Conservation (phyloP, 2,329 filamentous ascomycete genomes). For the Orbilia javanica region DNA sequence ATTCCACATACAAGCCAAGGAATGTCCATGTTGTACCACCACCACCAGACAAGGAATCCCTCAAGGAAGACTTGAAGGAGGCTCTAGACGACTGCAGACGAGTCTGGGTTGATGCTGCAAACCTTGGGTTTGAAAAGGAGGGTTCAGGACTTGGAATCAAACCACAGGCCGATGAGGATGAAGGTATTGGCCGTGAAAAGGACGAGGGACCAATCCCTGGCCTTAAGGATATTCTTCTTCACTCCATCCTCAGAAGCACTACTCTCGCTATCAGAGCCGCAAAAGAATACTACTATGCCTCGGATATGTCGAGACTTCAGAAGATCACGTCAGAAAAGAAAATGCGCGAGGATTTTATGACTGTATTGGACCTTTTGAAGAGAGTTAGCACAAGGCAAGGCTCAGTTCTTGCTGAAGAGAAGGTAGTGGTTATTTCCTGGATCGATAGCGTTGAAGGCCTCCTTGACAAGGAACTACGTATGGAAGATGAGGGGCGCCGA, state of each 20-base stretch:
- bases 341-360: conserved; percentile 84
- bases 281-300: conserved; percentile 95
- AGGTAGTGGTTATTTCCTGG: conserved; percentile 81
- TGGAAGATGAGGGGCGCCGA: conserved; percentile 78
- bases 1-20: conserved; percentile 92
- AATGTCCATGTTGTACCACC: conserved; percentile 80
- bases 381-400: conserved; percentile 86
- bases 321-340: conserved; percentile 87
- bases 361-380: conserved; percentile 90
- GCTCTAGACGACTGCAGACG: conserved; percentile 68
- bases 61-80: conserved; percentile 77
- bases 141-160: conserved; percentile 37
- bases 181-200: conserved; percentile 49
- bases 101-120: conserved; percentile 55
- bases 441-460: conserved; percentile 81
- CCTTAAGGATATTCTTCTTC: conserved; percentile 52
- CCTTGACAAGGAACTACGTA: conserved; percentile 79
- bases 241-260: conserved; percentile 84
- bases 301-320: conserved; percentile 86
- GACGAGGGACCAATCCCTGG: conserved; percentile 55
- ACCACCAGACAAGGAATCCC: conserved; percentile 82
- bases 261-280: conserved; percentile 96
- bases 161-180: conserved; percentile 33
- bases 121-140: conserved; percentile 51
- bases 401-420: conserved; percentile 83